These are phyloP conservation scores for Paraconiothyrium sp. DNA, from an alignment of 2,329 filamentous ascomycete species.

Conservation along the genomic window DNA sequence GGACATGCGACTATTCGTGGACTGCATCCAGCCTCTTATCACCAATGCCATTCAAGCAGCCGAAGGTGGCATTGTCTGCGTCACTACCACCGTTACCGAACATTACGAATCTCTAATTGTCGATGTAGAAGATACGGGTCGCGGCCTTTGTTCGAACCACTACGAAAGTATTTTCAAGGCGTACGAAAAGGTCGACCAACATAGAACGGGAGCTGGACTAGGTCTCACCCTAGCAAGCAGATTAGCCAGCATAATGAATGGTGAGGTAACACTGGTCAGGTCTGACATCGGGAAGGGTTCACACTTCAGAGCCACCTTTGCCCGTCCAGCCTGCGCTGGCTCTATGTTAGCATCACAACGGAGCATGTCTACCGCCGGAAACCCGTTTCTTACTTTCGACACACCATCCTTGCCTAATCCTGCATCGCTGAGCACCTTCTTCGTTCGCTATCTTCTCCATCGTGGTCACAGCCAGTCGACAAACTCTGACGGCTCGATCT, in stretches of 20 bases:
- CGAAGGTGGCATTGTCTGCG: slow-evolving; percentile 47
- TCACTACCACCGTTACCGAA: slow-evolving; percentile 42
- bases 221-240: slow-evolving; percentile 56
- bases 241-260: slow-evolving; percentile 54
- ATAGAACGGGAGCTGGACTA: slow-evolving; percentile 54
- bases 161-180: slow-evolving; percentile 54
- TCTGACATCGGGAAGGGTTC: slow-evolving; percentile 51
- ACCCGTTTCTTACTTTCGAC: slow-evolving; percentile 25
- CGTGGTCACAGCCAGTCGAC: slow-evolving; percentile 26
- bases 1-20: slow-evolving; percentile 53
- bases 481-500: slow-evolving; percentile 24
- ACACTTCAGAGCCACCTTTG: slow-evolving; percentile 51
- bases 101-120: slow-evolving; percentile 46
- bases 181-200: slow-evolving; percentile 54
- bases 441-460: slow-evolving; percentile 27
- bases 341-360: slow-evolving; percentile 27
- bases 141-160: slow-evolving; percentile 49
- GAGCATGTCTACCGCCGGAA: slow-evolving; percentile 15
- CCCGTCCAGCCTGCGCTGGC: slow-evolving; percentile 33
- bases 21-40: slow-evolving; percentile 55
- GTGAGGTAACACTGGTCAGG: slow-evolving; percentile 49
- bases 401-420: slow-evolving; percentile 22
- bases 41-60: slow-evolving; percentile 56
- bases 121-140: slow-evolving; percentile 56
- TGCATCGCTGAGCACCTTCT: slow-evolving; percentile 25